phyloP scores from a whole-genome alignment of 2,329 filamentous ascomycete species.

The Fusarium odoratissimum region DNA sequence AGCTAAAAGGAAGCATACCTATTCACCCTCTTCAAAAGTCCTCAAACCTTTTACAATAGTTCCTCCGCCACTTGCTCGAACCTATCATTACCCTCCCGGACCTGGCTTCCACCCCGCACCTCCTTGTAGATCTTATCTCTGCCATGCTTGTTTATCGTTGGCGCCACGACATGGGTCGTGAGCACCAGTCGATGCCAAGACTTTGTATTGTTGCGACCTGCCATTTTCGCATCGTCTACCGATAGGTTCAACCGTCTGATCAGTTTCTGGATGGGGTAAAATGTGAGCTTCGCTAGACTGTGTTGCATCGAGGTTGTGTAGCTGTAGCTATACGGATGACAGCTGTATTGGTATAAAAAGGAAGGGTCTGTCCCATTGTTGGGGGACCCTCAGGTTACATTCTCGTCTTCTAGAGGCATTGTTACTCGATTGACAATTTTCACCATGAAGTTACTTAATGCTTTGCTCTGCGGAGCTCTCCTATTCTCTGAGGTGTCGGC shows the following conservation, averaged over 20 bases:
- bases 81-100: slow-evolving; percentile 31
- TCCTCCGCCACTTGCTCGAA: slow-evolving; percentile 26
- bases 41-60: slow-evolving; percentile 31
- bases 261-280: slow-evolving; percentile 27
- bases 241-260: slow-evolving; percentile 14
- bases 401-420: background rate
- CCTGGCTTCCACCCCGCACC: slow-evolving; percentile 16
- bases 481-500: slow-evolving; percentile 35
- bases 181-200: slow-evolving; percentile 37
- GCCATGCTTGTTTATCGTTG: slow-evolving; percentile 9
- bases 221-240: slow-evolving; percentile 34
- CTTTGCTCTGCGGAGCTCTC: slow-evolving; percentile 38
- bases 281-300: background rate
- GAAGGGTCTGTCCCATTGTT: background rate
- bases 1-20: background rate
- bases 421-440: background rate
- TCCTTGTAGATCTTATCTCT: slow-evolving; percentile 27
- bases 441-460: slow-evolving; percentile 40
- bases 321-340: slow-evolving; percentile 1
- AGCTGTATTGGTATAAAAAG: slow-evolving; percentile 30
- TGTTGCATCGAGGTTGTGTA: slow-evolving; percentile 6
- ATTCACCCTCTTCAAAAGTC: slow-evolving; percentile 1
- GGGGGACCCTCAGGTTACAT: background rate
- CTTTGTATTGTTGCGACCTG: slow-evolving; percentile 33
- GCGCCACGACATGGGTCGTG: slow-evolving; percentile 23